phyloP scores from a whole-genome alignment of 2,329 filamentous ascomycete genomes.

The Phaeophleospora eucalypticola region DNA sequence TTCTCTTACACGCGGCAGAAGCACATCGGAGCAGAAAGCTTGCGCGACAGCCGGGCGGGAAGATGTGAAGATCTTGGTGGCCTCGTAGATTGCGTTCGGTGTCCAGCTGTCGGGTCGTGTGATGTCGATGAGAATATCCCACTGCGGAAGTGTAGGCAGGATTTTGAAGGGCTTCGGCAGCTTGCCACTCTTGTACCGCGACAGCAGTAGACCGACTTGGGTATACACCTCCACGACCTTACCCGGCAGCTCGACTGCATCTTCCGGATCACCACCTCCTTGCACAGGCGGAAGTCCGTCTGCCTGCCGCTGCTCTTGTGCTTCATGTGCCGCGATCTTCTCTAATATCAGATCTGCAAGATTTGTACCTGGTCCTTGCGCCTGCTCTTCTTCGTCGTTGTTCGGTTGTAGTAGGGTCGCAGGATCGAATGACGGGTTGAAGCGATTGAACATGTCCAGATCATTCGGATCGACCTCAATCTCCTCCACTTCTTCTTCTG shows the following conservation, averaged over 20 bases:
- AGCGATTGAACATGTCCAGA: conserved; percentile 84
- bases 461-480: conserved; percentile 83
- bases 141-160: conserved; percentile 83
- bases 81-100: conserved; percentile 78
- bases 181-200: conserved; percentile 92
- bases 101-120: conserved; percentile 79
- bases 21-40: conserved; percentile 78
- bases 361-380: conserved; percentile 57
- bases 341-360: conserved; percentile 88
- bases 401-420: conserved; percentile 64
- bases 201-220: conserved; percentile 85
- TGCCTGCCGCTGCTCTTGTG: conserved; percentile 52
- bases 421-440: conserved; percentile 72
- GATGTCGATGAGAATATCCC: conserved; percentile 81
- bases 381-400: conserved; percentile 30
- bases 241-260: conserved; percentile 78
- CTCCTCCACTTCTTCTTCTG: conserved; percentile 56
- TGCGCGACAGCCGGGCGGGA: conserved; percentile 75
- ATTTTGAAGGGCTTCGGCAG: conserved; percentile 98
- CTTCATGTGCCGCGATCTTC: conserved; percentile 90
- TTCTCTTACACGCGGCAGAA: conserved; percentile 86
- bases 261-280: conserved; percentile 60
- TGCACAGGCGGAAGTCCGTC: conserved; percentile 54
- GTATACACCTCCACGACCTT: conserved; percentile 94
- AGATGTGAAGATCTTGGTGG: conserved; percentile 88